Base-by-base conservation (phyloP, 148 eudicot genomes). In the Fagopyrum homotropicum region DNA sequence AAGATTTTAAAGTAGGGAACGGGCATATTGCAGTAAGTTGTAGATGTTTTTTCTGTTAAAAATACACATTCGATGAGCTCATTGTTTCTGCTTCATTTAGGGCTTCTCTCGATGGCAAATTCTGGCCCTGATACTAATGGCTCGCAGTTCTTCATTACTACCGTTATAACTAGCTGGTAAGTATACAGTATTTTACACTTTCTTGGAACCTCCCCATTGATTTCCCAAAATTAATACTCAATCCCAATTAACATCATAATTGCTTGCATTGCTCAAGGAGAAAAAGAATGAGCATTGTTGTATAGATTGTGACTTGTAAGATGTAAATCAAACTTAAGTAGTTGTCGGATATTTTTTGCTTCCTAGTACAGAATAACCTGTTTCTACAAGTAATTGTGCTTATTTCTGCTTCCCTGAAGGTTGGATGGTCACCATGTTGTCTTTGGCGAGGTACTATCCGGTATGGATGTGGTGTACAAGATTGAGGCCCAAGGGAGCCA, bases 41-140 rank as follows among this genome's bases (percentile, higher is more conserved):
- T 49, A 50, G 72, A 17, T 45, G 15, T n/a, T 17, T 35, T 35
- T 45, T 56, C 9, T 11, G 45, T 26, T 29, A 35, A 66, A 26
- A 10, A 49, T 50, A 69, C 26, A 9, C 26, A 49, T 59, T 15
- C 43, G 71, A 40, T 40, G 71, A 66, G 9, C 52, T 72, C n/a
- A 40, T 44, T 17, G 40, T 35, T 17, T 16, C 19, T 50, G 75
- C 19, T n/a, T 57, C 48, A 54, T 19, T 46, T 44, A 94, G 98
- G 98, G 71, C 22, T 84, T 77, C 83, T 94, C 9, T 94, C 98
- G 46, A 94, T 85, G 90, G 92, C 91, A 75, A 94, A 94, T 81
- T 85, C 90, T 74, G 87, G 89, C 74, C 83, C 86, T 52, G 90
- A 88, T 73, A 84, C 84, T 56, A 90, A 90, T 47, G 94, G 82